Evolutionary conservation across 495 filamentous ascomycete species (phyloP).

Genomic region (Opeltia flavorubescens): DNA sequence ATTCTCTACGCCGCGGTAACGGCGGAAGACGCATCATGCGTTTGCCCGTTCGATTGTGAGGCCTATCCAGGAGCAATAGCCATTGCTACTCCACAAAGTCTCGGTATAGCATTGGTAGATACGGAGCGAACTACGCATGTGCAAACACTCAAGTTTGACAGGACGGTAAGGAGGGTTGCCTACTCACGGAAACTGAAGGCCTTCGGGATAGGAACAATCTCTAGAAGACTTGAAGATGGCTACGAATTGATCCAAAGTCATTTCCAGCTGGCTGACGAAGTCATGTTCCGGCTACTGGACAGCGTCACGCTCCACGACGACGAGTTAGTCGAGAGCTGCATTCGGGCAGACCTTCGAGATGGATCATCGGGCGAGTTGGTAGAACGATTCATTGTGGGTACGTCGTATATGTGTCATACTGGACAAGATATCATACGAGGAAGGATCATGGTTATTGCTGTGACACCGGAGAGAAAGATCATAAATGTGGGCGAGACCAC

Average conservation of each 20-base stretch:
- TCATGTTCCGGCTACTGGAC: slow-evolving; percentile 40
- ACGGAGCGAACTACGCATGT: slow-evolving; percentile 77
- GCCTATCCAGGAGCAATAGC: slow-evolving; percentile 71
- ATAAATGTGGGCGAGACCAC: slow-evolving; percentile 48
- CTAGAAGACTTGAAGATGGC: slow-evolving; percentile 40
- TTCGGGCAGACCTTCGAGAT: slow-evolving; percentile 59
- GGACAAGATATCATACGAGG: slow-evolving; percentile 42
- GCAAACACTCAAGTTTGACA: slow-evolving; percentile 56
- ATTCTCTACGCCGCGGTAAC: slow-evolving; percentile 94
- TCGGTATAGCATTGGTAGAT: slow-evolving; percentile 76
- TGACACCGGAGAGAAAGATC: slow-evolving; percentile 57
- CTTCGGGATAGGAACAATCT: slow-evolving; percentile 78
- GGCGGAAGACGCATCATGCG: slow-evolving; percentile 63
- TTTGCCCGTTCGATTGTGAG: slow-evolving; percentile 69
- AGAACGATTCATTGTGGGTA: slow-evolving; percentile 83
- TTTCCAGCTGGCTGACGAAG: slow-evolving; percentile 48
- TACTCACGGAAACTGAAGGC: slow-evolving; percentile 68
- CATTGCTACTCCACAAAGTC: slow-evolving; percentile 58
- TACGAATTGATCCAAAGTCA: slow-evolving; percentile 43
- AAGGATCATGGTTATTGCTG: slow-evolving; percentile 70
- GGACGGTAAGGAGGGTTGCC: slow-evolving; percentile 76
- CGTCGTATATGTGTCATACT: slow-evolving; percentile 56
- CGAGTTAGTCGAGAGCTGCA: slow-evolving; percentile 76
- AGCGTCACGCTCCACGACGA: slow-evolving; percentile 37
- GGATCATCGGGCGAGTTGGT: slow-evolving; percentile 39